Evolutionary conservation across 1,284 basidiomycete species (phyloP).

Genomic region (Cutaneotrichosporon dermatis): DNA sequence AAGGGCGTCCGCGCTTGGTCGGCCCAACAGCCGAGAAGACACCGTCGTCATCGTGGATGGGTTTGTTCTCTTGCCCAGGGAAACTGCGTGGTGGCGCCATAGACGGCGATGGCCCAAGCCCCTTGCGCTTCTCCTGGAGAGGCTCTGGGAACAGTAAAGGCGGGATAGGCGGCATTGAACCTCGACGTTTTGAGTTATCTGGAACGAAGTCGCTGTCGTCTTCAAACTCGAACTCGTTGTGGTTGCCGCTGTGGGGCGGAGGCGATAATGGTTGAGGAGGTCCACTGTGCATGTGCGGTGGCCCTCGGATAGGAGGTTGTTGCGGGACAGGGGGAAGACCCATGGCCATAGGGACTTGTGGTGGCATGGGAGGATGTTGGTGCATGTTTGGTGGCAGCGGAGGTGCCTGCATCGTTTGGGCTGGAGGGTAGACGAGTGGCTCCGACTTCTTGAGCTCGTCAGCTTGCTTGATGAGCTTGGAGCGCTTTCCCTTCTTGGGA

Average conservation of each 20-base stretch:
- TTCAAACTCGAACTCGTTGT: slow-evolving; percentile 22
- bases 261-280: slow-evolving; percentile 5
- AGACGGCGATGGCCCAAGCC: background rate
- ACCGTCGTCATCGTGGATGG: slow-evolving; percentile 36
- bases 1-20: slow-evolving; percentile 27
- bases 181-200: slow-evolving; percentile 5
- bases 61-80: slow-evolving; percentile 17
- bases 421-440: background rate
- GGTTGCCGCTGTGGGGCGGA: background rate
- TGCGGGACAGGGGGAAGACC: background rate
- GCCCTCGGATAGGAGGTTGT: background rate
- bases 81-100: background rate
- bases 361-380: background rate
- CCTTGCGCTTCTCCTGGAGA: background rate
- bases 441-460: slow-evolving; percentile 4
- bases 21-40: slow-evolving; percentile 25
- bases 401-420: background rate
- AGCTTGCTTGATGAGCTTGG: background rate
- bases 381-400: background rate
- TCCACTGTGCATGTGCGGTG: background rate
- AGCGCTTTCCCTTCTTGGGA: slow-evolving; percentile 43
- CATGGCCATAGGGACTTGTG: background rate
- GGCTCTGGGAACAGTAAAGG: slow-evolving; percentile 5
- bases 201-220: slow-evolving; percentile 40
- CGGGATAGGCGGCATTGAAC: background rate